Evolutionary conservation across 2,329 filamentous ascomycete species (phyloP), one percentile per base, ranked within the genome.

Genomic region (Exophiala aquamarina): DNA sequence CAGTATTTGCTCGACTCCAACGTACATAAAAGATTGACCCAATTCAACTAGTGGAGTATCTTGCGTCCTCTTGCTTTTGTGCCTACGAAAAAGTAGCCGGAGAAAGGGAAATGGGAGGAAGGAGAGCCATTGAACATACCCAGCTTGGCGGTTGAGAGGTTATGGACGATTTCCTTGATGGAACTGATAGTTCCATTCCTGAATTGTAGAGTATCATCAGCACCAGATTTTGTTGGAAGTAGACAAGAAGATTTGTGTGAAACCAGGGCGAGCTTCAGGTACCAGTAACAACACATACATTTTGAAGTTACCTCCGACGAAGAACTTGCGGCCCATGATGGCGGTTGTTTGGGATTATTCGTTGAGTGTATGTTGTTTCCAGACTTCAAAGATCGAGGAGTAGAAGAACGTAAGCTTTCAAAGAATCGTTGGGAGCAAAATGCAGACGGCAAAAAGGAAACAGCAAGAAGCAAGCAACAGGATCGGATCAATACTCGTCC

Each of bases 271-370:
- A 20, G 44, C 59, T 34, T 6, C 5, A n/a, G n/a, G n/a, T 6
- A 7, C 8, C 7, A 4, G 7, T 18, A 37, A n/a, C 55, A 29
- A 47, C 49, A 51, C 60, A 68, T 76, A 95, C 91, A 97, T 97
- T 82, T 98, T 97, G 79, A 97, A 97, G 86, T 98, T 98, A 69
- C 91, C 91, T 73, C 91, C 91, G 72, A 95, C 88, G 72, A 95
- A 95, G 81, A 95, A 95, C 79, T 90, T 87, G 79, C 90, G 90
- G 81, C 85, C 81, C 90, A 95, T 95, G 65, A 66, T 89, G 81
- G 74, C 68, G 57, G 43, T 50, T 4, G 20, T 26, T 44, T 43
- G 9, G 21, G 13, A 23, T 19, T 26, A 13, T 34, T 28, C n/a
- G n/a, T n/a, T n/a, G n/a, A n/a, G n/a, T n/a, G n/a, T n/a, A n/a